Base-by-base conservation (phyloP, 2,329 filamentous ascomycete species). In the Esteya vermicola region DNA sequence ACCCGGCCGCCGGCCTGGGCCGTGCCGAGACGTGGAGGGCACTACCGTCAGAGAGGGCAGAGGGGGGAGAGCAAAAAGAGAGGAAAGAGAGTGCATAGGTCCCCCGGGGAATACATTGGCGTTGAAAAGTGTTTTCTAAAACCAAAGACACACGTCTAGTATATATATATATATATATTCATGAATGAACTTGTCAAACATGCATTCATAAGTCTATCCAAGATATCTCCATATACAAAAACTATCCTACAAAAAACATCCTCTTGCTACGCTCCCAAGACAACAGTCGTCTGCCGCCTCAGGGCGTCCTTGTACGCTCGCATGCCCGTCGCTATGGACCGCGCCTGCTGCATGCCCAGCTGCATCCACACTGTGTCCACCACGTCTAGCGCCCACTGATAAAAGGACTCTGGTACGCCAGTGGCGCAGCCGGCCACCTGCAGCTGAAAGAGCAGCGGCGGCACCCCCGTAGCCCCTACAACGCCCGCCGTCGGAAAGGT, bases 1-100 rank as follows among this genome's bases (percentile, higher is more conserved):
- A 93, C 50, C 78, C 82, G 0, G 78, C 81, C 48, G 71, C 78
- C 36, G 81, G 77, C 9, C 60, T 88, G n/a, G n/a, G n/a, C n/a
- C n/a, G n/a, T 22, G 85, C 82, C 0, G 83, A 89, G 58, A 94
- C 86, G 67, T 75, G 7, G 70, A 75, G 40, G 67, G 65, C 28
- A 70, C 70, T 48, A 52, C 68, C 40, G 62, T 73, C 8, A 56
- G 51, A 36, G 50, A 53, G 46, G 49, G 21, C 9, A 4, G 8
- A 9, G 3, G 7, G n/a, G 13, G 3, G 14, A 25, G 9, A 25
- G n/a, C 13, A 28, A 28, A 28, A 28, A 13, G 26, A 13, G 26
- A 13, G 26, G n/a, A 28, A 14, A 28, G 12, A 28, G 26, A 28
- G 5, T 28, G 10, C 26, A 14, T 4, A 28, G n/a, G n/a, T n/a